A percentile compares a stretch with the other conserved stretches of the same genome.
phyloP scores from a whole-genome alignment of 2,329 filamentous ascomycete genomes.

The Neonectria faginata region DNA sequence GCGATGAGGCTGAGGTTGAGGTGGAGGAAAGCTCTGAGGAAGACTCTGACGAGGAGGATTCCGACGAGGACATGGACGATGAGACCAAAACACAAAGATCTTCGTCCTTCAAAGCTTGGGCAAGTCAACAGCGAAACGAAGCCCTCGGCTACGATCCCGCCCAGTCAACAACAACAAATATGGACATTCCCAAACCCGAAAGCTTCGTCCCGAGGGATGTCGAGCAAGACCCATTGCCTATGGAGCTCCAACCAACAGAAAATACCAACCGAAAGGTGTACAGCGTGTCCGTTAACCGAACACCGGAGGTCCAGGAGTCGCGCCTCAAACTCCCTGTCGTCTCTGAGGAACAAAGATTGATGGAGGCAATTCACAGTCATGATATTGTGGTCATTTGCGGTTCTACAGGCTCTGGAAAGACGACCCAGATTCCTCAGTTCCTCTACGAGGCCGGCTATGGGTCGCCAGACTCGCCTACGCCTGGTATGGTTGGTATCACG shows the following conservation, averaged over 20 bases:
- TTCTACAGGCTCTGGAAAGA: slow-evolving; percentile 96
- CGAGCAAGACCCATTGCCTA: slow-evolving; percentile 78
- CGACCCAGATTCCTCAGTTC: slow-evolving; percentile 96
- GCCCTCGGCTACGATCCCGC: slow-evolving; percentile 74
- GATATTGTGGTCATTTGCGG: slow-evolving; percentile 92
- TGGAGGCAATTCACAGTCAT: slow-evolving; percentile 96
- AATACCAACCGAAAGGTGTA: slow-evolving; percentile 77
- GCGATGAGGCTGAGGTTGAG: slow-evolving; percentile 38
- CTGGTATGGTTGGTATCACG: slow-evolving; percentile 94
- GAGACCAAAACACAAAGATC: slow-evolving; percentile 51
- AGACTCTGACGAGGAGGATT: slow-evolving; percentile 48
- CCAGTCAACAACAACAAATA: slow-evolving; percentile 55
- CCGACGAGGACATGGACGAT: slow-evolving; percentile 45
- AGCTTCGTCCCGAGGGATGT: slow-evolving; percentile 75
- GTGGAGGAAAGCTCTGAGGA: slow-evolving; percentile 47
- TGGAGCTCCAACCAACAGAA: slow-evolving; percentile 71
- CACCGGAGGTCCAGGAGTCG: slow-evolving; percentile 79
- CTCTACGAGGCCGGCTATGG: slow-evolving; percentile 95
- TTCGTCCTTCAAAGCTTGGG: slow-evolving; percentile 93
- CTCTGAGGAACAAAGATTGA: slow-evolving; percentile 94
- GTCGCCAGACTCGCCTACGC: slow-evolving; percentile 78
- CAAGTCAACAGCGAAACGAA: slow-evolving; percentile 85
- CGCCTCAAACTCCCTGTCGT: slow-evolving; percentile 88
- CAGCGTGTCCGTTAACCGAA: slow-evolving; percentile 77
- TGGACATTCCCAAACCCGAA: slow-evolving; percentile 66